A percentile compares a stretch with the other conserved stretches of the same genome.
Evolutionary conservation across 169 alveolate species (phyloP).

Genomic region (Plasmodium relictum): DNA sequence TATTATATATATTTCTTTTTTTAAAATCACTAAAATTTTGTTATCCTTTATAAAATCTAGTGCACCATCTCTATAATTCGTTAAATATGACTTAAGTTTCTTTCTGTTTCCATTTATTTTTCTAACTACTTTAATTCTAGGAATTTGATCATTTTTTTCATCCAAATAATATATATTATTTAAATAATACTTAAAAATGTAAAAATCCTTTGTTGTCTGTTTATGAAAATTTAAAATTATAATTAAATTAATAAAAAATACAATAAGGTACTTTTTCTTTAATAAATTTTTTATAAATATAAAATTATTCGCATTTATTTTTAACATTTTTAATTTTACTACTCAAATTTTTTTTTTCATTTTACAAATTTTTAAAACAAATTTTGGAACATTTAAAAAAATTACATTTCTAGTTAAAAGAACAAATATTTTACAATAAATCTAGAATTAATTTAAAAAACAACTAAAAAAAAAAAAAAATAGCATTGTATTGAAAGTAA

Average conservation of each 20-base stretch:
- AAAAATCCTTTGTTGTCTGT: constrained; percentile 7
- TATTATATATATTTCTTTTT: neutral
- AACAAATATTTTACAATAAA: too few relatives aligned
- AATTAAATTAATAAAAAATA: constrained; percentile 27
- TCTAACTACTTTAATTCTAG: neutral
- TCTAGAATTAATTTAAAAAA: too few relatives aligned
- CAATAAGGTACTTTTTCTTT: constrained; percentile 41
- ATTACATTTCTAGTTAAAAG: too few relatives aligned
- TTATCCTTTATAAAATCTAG: neutral
- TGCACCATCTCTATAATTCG: too few relatives aligned
- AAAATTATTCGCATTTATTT: neutral
- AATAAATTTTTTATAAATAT: constrained; percentile 8
- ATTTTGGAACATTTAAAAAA: too few relatives aligned
- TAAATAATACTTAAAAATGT: constrained; percentile 8
- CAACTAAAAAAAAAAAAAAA: too few relatives aligned
- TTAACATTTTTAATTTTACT: constrained; percentile 20
- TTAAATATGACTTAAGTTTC: too few relatives aligned
- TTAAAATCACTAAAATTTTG: neutral
- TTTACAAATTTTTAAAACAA: constrained; percentile 2
- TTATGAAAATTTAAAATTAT: neutral
- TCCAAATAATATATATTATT: neutral
- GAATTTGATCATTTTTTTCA: neutral
- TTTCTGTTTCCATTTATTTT: too few relatives aligned
- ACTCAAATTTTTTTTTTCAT: neutral
- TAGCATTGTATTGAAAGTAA: too few relatives aligned